Conservation (phyloP, 441 rosid genomes). For the Lepidium campestre region DNA sequence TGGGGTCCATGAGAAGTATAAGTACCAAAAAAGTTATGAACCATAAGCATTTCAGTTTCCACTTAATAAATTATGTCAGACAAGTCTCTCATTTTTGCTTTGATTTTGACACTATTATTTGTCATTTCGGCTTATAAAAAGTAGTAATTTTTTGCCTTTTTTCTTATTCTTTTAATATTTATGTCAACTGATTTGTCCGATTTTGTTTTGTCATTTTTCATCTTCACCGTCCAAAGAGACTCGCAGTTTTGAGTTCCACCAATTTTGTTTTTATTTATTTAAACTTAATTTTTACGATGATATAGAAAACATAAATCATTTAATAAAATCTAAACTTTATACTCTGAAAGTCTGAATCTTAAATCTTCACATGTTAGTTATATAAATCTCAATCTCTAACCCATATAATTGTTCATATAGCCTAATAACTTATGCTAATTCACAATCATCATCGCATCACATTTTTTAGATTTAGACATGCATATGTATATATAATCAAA, state of each 20-base stretch:
- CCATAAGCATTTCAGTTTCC: neutral
- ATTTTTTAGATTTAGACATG: too few species aligned
- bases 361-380: too few species aligned
- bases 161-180: neutral
- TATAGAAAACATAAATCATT: too few species aligned
- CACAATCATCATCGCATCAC: too few species aligned
- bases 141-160: neutral
- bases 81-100: neutral
- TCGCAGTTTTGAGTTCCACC: neutral
- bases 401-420: too few species aligned
- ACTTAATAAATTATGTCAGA: neutral
- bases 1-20: neutral
- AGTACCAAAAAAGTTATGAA: neutral
- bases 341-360: too few species aligned
- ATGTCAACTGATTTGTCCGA: neutral
- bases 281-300: too few species aligned
- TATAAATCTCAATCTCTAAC: too few species aligned
- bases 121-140: neutral
- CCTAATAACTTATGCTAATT: too few species aligned
- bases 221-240: slow-evolving; percentile 21
- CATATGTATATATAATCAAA: too few species aligned
- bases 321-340: too few species aligned
- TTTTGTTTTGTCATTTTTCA: neutral
- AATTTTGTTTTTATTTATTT: too few species aligned
- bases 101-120: slow-evolving; percentile 4